Conservation (phyloP, 805 yeast species). For the Schwanniomyces sp. region DNA sequence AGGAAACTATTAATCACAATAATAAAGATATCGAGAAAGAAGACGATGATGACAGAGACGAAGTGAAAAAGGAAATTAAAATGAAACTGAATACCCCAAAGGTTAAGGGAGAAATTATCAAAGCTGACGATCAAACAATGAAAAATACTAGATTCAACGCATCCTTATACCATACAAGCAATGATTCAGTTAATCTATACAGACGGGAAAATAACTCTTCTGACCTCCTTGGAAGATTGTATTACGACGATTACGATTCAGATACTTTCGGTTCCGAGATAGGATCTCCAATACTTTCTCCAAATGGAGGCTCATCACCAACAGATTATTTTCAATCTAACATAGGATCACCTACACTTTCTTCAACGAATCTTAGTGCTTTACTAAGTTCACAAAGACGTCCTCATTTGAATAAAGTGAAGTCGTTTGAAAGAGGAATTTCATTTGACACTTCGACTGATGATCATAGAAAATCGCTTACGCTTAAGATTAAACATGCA, state of each 20-base stretch:
- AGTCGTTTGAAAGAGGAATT: constrained; percentile 37
- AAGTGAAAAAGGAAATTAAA: constrained; percentile 5
- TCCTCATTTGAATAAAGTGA: constrained; percentile 12
- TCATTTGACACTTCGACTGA: constrained; percentile 40
- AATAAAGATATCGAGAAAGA: not conserved
- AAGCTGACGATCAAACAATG: constrained; percentile 27
- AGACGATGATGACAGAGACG: not conserved
- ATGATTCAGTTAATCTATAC: constrained; percentile 39
- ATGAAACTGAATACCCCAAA: constrained; percentile 5
- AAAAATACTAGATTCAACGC: constrained; percentile 40
- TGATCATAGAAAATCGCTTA: constrained; percentile 32
- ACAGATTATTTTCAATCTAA: constrained; percentile 11
- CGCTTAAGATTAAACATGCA: constrained; percentile 42
- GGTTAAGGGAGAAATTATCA: constrained; percentile 2
- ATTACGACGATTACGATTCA: constrained; percentile 43
- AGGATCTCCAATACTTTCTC: constrained; percentile 15
- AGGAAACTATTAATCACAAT: not conserved
- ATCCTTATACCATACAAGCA: constrained; percentile 34
- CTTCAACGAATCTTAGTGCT: constrained; percentile 8
- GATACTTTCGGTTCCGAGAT: constrained; percentile 20
- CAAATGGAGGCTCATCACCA: constrained; percentile 6
- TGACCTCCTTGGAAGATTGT: constrained; percentile 41
- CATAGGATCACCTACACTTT: constrained; percentile 7
- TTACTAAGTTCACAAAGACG: constrained; percentile 6
- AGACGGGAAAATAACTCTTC: constrained; percentile 35